These are phyloP conservation scores for Polytrichum commune DNA, from an alignment of 225 moss, liverwort and hornwort species.

Conservation along the genomic window DNA sequence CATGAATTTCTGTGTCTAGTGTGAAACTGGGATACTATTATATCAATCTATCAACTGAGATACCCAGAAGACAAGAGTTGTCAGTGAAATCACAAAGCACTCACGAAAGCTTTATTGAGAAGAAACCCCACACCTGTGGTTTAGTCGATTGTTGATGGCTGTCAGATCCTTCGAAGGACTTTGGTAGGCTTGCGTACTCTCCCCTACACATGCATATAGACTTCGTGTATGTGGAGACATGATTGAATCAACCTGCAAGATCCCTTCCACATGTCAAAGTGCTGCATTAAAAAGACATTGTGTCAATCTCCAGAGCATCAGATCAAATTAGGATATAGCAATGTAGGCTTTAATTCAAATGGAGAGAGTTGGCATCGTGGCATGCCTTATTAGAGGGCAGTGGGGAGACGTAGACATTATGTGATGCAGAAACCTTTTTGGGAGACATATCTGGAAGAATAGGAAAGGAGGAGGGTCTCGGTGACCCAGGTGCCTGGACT, in stretches of 20 bases:
- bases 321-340: too few species aligned
- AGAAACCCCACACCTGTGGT: constrained; percentile 48
- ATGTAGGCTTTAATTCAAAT: too few species aligned
- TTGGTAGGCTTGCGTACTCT: constrained; percentile 89
- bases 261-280: background rate
- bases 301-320: too few species aligned
- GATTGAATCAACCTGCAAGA: constrained; percentile 72
- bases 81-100: too few species aligned
- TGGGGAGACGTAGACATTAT: constrained; percentile 92
- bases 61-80: background rate
- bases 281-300: too few species aligned
- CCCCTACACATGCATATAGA: constrained; percentile 95
- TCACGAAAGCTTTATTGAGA: background rate
- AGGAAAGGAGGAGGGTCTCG: constrained; percentile 68
- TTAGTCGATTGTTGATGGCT: constrained; percentile 86
- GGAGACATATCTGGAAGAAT: constrained; percentile 91
- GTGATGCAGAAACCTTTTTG: constrained; percentile 90
- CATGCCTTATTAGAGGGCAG: constrained; percentile 78
- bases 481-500: constrained; percentile 73
- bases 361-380: background rate
- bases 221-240: constrained; percentile 95
- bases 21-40: too few species aligned
- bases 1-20: background rate
- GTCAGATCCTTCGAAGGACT: constrained; percentile 94
- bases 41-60: background rate